Evolutionary conservation across 169 alveolate genomes (phyloP), one percentile per base, ranked within the genome.

Genomic region (Ichthyophthirius multifiliis): DNA sequence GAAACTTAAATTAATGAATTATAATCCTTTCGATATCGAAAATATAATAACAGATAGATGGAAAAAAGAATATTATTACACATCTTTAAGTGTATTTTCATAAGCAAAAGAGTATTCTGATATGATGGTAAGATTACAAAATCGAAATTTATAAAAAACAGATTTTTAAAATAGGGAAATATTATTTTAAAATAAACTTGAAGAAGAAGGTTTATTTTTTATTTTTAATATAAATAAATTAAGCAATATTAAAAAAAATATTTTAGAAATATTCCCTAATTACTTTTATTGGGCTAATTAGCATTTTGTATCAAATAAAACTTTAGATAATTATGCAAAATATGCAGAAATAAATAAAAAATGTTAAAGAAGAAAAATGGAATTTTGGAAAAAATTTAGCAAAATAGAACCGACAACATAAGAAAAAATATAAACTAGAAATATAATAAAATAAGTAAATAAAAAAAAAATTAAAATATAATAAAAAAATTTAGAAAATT

Each of bases 301-400:
- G 5, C 71, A 55, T 55, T 55, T 55, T 27, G 13, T 18, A 10
- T 34, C 23, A 23, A 10, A 13, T 27, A 55, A 6, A 55, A 39
- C 43, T 55, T 27, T 55, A 18, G 71, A 55, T 55, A 39, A 39
- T 13, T 55, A 55, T 7, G 31, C 43, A 13, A 55, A 55, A 55
- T 55, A 55, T 55, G 6, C 71, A 20, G 71, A 55, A 55, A 27
- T 55, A 18, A 39, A 27, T 27, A 55, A 55, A 55, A 55, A 55
- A 27, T 55, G 71, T 7, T 27, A 55, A 55, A 55, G 71, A 55
- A 55, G 71, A 27, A 55, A 55, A 27, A 55, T 55, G 71, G 71
- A 55, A 23, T 55, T 55, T 23, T 55, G 71, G 71, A 55, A 55
- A n/a, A 55, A 55, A 23, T 55, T 27, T 55, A 55, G 71, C 39